These are phyloP conservation scores for Geotrichum aggregatum DNA, from an alignment of 1,139 yeast species.

Conservation along the genomic window DNA sequence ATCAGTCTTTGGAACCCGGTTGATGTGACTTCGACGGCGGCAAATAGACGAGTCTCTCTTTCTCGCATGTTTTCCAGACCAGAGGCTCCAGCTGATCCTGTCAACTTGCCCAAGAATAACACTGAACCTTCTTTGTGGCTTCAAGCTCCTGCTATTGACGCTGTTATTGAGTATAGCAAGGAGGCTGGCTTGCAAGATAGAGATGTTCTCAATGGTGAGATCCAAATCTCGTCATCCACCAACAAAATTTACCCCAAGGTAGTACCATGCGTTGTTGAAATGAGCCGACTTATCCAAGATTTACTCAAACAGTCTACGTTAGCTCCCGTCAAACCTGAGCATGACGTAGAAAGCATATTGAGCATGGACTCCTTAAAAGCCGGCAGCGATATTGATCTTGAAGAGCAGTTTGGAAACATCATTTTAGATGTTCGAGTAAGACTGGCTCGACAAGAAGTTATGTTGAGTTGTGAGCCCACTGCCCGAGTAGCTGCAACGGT, in stretches of 20 bases:
- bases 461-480: conserved; percentile 85
- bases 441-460: conserved; percentile 67
- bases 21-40: conserved; percentile 22
- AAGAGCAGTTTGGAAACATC: conserved; percentile 41
- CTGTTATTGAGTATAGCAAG: conserved; percentile 47
- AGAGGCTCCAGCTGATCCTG: conserved; percentile 12
- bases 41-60: conserved; percentile 7
- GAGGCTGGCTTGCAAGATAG: conserved; percentile 36
- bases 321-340: conserved; percentile 1
- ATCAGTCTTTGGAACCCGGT: conserved; percentile 31
- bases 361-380: not conserved
- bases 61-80: conserved; percentile 11
- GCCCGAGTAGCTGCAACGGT: conserved; percentile 89
- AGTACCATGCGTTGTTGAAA: conserved; percentile 69
- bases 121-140: conserved; percentile 54
- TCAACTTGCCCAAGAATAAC: conserved; percentile 16
- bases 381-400: conserved; percentile 17
- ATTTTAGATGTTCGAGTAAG: conserved; percentile 63
- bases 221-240: conserved; percentile 65
- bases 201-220: conserved; percentile 51
- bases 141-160: conserved; percentile 72
- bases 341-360: conserved; percentile 1
- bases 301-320: conserved; percentile 17
- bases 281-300: conserved; percentile 39
- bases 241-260: conserved; percentile 68